Evolutionary conservation across 2,329 filamentous ascomycete species (phyloP).

Genomic region (Sarocladium brachiariae): DNA sequence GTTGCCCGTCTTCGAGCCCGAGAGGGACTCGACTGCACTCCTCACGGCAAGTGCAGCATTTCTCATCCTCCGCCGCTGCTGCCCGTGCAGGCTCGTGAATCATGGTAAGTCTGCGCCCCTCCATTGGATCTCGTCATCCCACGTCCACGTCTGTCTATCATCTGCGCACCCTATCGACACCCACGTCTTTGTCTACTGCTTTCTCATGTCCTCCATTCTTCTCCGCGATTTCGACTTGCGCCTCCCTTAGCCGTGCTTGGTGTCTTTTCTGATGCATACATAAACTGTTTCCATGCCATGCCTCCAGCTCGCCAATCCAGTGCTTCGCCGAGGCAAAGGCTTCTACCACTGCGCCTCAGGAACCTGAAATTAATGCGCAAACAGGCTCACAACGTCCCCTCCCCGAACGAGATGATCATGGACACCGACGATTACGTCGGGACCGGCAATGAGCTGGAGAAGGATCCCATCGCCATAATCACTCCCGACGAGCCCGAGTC

Average conservation of each 20-base stretch:
- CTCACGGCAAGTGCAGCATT: slow-evolving; percentile 1
- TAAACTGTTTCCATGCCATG: slow-evolving; percentile 13
- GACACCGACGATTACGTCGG: slow-evolving; percentile 50
- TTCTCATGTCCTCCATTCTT: not conserved
- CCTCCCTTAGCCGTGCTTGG: not conserved
- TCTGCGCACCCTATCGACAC: not conserved
- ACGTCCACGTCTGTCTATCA: not conserved
- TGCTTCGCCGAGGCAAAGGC: not conserved
- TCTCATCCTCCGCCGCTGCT: not conserved
- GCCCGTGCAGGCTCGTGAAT: not conserved
- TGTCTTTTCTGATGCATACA: not conserved
- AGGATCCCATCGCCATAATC: slow-evolving; percentile 47
- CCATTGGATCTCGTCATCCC: slow-evolving; percentile 7
- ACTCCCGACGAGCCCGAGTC: slow-evolving; percentile 45
- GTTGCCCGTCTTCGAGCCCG: not conserved
- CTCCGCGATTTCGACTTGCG: not conserved
- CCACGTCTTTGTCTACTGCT: not conserved
- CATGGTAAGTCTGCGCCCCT: slow-evolving; percentile 8
- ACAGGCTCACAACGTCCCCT: slow-evolving; percentile 48
- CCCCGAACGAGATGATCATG: slow-evolving; percentile 50
- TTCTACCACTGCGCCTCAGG: slow-evolving; percentile 16
- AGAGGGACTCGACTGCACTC: slow-evolving; percentile 4
- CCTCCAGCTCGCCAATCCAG: not conserved
- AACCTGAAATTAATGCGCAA: slow-evolving; percentile 20
- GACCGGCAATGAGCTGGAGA: slow-evolving; percentile 40